phyloP scores from a whole-genome alignment of 1,139 yeast species.

The Suhomyces bribrorum region DNA sequence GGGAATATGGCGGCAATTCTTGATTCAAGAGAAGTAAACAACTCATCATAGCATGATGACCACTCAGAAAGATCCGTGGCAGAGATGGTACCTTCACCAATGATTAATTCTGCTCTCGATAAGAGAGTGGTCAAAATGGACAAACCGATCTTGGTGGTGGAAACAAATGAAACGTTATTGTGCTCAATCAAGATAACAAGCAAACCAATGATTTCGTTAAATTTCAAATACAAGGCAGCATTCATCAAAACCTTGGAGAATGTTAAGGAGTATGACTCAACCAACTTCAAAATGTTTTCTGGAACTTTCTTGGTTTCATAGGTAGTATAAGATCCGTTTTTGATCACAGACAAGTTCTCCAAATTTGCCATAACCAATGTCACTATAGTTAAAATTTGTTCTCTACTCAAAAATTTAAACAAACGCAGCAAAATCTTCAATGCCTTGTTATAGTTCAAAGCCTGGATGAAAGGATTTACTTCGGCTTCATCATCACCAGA shows the following conservation, averaged over 20 bases:
- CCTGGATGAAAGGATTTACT: slow-evolving; percentile 80
- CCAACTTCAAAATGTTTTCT: slow-evolving; percentile 56
- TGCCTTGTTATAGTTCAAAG: slow-evolving; percentile 83
- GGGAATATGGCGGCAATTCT: slow-evolving; percentile 83
- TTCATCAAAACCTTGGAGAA: slow-evolving; percentile 85
- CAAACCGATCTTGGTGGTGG: slow-evolving; percentile 84
- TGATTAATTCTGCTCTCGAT: slow-evolving; percentile 89
- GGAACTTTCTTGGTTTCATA: slow-evolving; percentile 58
- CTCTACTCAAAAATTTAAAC: slow-evolving; percentile 77
- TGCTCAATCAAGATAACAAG: slow-evolving; percentile 72
- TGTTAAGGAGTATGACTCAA: slow-evolving; percentile 79
- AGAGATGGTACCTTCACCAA: slow-evolving; percentile 71
- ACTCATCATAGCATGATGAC: slow-evolving; percentile 79
- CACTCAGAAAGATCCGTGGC: slow-evolving; percentile 68
- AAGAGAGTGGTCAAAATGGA: slow-evolving; percentile 84
- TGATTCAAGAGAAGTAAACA: slow-evolving; percentile 79
- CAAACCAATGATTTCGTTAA: slow-evolving; percentile 81
- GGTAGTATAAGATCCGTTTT: slow-evolving; percentile 74
- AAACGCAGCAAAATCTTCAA: slow-evolving; percentile 86
- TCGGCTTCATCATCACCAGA: slow-evolving; percentile 46
- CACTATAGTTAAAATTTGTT: slow-evolving; percentile 75
- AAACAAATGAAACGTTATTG: slow-evolving; percentile 69
- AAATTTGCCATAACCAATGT: slow-evolving; percentile 82
- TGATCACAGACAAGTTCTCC: slow-evolving; percentile 76
- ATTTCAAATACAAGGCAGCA: slow-evolving; percentile 79